Percentiles rank a stretch among this genome's conserved stretches.
These are phyloP conservation scores for Neurospora tetrasperma DNA, from an alignment of 495 filamentous ascomycete species.

Conservation along the genomic window DNA sequence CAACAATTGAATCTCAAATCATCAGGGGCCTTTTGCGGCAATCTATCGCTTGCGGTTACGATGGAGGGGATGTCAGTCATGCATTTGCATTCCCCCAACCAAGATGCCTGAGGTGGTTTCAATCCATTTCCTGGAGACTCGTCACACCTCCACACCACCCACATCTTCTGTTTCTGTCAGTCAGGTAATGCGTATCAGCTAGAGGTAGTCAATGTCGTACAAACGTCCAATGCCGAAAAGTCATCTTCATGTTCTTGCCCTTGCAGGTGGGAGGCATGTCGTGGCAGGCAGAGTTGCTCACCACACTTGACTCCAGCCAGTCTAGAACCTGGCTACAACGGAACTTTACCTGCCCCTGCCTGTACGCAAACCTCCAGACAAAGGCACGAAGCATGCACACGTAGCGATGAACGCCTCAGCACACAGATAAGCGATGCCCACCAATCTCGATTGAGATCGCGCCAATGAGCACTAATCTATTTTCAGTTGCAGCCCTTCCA, in stretches of 20 bases:
- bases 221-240: neutral
- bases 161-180: neutral
- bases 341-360: neutral
- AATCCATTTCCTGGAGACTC: too few species aligned
- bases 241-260: neutral
- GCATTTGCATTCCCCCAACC: neutral
- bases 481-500: neutral
- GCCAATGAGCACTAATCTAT: neutral
- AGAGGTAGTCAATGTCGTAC: neutral
- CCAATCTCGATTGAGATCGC: neutral
- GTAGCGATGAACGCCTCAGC: neutral
- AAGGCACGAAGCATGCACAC: neutral
- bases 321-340: neutral
- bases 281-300: neutral
- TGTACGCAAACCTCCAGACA: neutral
- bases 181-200: neutral
- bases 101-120: too few species aligned
- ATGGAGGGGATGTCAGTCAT: neutral
- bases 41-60: neutral
- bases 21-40: neutral
- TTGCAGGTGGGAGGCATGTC: neutral
- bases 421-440: neutral
- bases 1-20: neutral
- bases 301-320: neutral
- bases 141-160: neutral